Evolutionary conservation across 495 filamentous ascomycete genomes (phyloP).

Genomic region (Penicillium steckii): DNA sequence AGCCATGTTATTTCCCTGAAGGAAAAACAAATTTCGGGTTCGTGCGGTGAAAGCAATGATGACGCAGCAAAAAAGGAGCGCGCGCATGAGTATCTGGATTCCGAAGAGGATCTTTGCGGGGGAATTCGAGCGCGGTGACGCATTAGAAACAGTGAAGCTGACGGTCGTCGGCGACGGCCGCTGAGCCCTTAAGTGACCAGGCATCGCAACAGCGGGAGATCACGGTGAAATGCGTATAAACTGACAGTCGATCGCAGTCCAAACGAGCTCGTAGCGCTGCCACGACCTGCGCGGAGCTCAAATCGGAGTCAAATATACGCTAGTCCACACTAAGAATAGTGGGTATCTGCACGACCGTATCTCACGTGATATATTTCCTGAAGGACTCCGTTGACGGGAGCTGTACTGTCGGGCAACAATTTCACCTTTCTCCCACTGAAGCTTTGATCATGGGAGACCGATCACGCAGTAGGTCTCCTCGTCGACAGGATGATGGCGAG

Average conservation of each 20-base stretch:
- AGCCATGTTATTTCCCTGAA: constrained; percentile 20
- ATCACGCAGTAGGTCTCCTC: constrained; percentile 38
- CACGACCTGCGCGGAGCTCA: constrained; percentile 9
- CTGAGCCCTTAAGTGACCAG: constrained; percentile 58
- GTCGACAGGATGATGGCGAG: constrained; percentile 24
- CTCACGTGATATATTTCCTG: constrained; percentile 25
- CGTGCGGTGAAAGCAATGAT: constrained; percentile 42
- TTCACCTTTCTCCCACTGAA: constrained; percentile 10
- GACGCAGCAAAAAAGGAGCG: constrained; percentile 40
- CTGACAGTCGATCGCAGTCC: background rate
- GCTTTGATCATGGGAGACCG: constrained; percentile 34
- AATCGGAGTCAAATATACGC: constrained; percentile 11
- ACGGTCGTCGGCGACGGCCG: constrained; percentile 84
- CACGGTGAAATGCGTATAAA: background rate
- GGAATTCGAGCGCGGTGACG: constrained; percentile 53
- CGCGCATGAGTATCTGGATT: constrained; percentile 48
- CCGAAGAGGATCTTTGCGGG: constrained; percentile 54
- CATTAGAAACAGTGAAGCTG: constrained; percentile 81
- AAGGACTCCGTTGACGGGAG: constrained; percentile 13
- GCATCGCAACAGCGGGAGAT: constrained; percentile 27
- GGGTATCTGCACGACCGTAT: constrained; percentile 7
- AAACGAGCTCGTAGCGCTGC: background rate
- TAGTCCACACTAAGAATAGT: constrained; percentile 21
- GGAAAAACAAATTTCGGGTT: constrained; percentile 27
- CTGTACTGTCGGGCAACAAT: constrained; percentile 18